Evolutionary conservation across 2,329 filamentous ascomycete species (phyloP).

Genomic region (Claviceps quebecensis): DNA sequence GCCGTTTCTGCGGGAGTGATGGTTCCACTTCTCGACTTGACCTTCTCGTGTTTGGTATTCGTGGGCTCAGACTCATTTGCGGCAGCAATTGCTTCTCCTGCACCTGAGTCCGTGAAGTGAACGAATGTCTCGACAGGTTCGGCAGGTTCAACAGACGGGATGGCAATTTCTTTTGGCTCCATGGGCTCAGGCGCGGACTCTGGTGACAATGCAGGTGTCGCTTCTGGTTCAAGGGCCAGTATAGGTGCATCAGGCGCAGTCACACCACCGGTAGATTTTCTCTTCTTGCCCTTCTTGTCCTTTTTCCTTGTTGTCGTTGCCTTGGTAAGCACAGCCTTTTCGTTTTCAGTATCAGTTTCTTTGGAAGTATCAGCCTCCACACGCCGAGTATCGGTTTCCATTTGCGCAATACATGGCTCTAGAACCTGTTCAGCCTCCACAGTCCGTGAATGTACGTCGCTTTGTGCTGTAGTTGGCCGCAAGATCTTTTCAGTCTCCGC

Average conservation of each 20-base stretch:
- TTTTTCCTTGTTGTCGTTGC: background rate
- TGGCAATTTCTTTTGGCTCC: background rate
- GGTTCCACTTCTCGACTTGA: background rate
- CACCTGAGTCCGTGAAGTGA: background rate
- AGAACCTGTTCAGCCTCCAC: background rate
- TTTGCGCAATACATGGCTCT: background rate
- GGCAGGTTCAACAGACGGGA: background rate
- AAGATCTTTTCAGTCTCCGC: too few species aligned
- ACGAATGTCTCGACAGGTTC: background rate
- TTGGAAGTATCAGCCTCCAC: background rate
- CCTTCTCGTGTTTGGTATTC: background rate
- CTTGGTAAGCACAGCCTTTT: background rate
- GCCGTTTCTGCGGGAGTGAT: background rate
- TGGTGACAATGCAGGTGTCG: background rate
- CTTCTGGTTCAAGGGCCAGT: background rate
- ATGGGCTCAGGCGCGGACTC: background rate
- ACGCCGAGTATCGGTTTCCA: background rate
- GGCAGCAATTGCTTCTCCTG: background rate
- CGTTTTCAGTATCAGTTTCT: background rate
- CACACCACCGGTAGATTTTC: background rate
- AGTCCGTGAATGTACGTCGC: background rate
- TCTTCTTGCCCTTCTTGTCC: background rate
- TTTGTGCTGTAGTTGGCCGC: too few species aligned
- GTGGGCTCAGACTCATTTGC: background rate
- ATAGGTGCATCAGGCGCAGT: background rate